Conservation (phyloP, 306 rosid genomes). For the Cucurbita maxima region DNA sequence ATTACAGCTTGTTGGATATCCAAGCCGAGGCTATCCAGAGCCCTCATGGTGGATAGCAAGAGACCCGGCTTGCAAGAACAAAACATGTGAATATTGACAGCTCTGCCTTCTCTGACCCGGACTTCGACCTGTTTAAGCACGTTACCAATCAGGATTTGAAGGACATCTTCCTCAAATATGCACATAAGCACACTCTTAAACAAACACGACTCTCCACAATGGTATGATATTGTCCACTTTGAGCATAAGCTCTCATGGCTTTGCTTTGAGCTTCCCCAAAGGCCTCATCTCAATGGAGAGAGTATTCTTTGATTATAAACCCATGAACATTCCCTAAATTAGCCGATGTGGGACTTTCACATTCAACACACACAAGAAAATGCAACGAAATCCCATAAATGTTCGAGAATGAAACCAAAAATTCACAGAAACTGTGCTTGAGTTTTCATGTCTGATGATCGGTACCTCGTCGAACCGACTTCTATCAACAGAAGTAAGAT, state of each 20-base stretch:
- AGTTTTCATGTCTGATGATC: not conserved
- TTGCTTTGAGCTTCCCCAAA: too few species aligned
- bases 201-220: too few species aligned
- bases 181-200: not conserved
- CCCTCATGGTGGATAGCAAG: conserved; percentile 78
- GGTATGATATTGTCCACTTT: too few species aligned
- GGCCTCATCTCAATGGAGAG: too few species aligned
- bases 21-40: conserved; percentile 78
- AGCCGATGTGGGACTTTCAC: too few species aligned
- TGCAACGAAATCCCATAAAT: not conserved
- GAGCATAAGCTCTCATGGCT: too few species aligned
- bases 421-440: not conserved
- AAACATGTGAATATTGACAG: conserved; percentile 94
- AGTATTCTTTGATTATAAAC: too few species aligned
- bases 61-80: conserved; percentile 86
- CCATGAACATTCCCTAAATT: too few species aligned
- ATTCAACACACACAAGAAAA: not conserved
- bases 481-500: not conserved
- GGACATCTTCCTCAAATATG: not conserved
- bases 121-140: conserved; percentile 63
- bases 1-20: conserved; percentile 97
- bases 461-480: not conserved
- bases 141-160: not conserved
- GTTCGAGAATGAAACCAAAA: not conserved
- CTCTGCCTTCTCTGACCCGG: conserved; percentile 75